phyloP scores from a whole-genome alignment of 345 rosid genomes.

The Heritiera fomes region DNA sequence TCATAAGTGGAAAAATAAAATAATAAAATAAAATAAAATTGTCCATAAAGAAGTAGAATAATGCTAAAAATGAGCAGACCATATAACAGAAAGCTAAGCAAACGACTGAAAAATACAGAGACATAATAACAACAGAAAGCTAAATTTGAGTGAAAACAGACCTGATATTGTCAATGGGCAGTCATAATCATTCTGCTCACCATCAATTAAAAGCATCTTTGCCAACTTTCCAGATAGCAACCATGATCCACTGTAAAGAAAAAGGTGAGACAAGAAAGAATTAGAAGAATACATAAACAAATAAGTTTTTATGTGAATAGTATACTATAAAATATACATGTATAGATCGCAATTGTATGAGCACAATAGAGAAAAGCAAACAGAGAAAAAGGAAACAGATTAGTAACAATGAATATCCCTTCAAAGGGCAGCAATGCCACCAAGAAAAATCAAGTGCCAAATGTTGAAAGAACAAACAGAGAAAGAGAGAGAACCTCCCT shows the following conservation, averaged over 20 bases:
- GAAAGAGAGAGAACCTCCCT: not conserved
- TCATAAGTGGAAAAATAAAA: not conserved
- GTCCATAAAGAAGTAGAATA: not conserved
- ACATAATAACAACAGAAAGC: slow-evolving; percentile 3
- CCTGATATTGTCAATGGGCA: slow-evolving; percentile 79
- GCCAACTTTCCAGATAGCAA: slow-evolving; percentile 84
- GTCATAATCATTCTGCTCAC: slow-evolving; percentile 70
- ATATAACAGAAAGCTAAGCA: slow-evolving; percentile 11
- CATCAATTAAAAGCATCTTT: slow-evolving; percentile 76
- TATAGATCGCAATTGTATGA: not conserved
- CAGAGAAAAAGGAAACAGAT: not conserved
- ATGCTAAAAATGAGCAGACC: not conserved
- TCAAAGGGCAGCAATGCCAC: not conserved
- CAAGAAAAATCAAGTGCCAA: not conserved
- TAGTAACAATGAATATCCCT: not conserved
- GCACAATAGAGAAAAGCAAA: not conserved
- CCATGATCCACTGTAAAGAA: slow-evolving; percentile 63
- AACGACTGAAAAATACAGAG: not conserved
- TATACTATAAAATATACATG: not conserved
- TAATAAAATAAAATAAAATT: not conserved
- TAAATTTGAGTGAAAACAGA: slow-evolving; percentile 27
- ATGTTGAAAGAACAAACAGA: not conserved
- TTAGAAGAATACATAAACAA: not conserved
- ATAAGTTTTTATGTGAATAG: not conserved
- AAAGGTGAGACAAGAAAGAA: slow-evolving; percentile 11